Conservation (phyloP, 176 grass and related monocot genomes). For the Avena insularis region DNA sequence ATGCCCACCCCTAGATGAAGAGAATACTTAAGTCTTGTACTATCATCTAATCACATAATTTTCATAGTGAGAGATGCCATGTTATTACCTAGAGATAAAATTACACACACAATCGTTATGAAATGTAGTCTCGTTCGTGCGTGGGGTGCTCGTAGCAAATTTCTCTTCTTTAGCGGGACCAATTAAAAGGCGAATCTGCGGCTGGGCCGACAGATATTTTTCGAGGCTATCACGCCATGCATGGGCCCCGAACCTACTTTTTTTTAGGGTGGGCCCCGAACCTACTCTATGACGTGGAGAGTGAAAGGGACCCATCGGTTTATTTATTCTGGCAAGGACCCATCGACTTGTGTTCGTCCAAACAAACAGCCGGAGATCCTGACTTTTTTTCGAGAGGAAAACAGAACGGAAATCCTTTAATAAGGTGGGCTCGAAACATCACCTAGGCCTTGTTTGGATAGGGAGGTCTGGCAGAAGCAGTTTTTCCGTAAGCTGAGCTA, state of each 20-base stretch:
- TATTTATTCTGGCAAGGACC: background rate
- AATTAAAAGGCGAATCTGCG: background rate
- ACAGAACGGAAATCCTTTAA: too few relatives aligned
- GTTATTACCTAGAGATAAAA: background rate
- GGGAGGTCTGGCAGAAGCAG: too few relatives aligned
- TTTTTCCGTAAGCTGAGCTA: too few relatives aligned
- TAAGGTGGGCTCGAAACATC: too few relatives aligned
- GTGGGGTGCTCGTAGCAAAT: background rate
- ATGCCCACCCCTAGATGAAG: too few relatives aligned
- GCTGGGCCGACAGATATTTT: slow-evolving; percentile 37
- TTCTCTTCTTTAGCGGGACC: background rate
- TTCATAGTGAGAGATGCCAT: background rate
- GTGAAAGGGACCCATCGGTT: background rate
- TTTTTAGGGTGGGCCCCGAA: background rate
- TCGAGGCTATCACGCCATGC: background rate
- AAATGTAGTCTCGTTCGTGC: background rate
- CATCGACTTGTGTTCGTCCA: background rate
- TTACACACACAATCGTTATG: background rate
- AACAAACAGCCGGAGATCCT: background rate
- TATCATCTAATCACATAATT: too few relatives aligned
- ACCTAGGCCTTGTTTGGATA: too few relatives aligned
- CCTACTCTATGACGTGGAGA: slow-evolving; percentile 17
- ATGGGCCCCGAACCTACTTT: background rate
- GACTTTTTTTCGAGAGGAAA: too few relatives aligned
- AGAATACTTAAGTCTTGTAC: too few relatives aligned